Conservation (phyloP, 2,329 filamentous ascomycete genomes). For the Diatrype stigma region DNA sequence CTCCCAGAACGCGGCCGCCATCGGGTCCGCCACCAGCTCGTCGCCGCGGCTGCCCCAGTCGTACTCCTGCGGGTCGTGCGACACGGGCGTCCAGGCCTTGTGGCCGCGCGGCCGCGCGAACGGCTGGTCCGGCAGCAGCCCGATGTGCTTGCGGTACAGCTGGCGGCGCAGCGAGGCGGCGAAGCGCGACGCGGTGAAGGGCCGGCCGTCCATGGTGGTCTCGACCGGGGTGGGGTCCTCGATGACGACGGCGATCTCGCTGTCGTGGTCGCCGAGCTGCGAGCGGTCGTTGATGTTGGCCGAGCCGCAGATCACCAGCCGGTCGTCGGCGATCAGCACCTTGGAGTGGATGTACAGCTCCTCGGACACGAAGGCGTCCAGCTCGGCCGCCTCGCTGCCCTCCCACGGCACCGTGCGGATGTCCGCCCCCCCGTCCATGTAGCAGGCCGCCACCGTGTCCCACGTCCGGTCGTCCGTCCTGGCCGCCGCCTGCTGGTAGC, state of each 20-base stretch:
- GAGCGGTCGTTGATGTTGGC: slow-evolving; percentile 91
- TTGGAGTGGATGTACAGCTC: slow-evolving; percentile 80
- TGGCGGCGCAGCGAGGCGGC: slow-evolving; percentile 77
- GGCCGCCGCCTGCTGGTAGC: slow-evolving; percentile 68
- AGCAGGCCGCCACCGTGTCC: slow-evolving; percentile 75
- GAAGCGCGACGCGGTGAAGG: slow-evolving; percentile 69
- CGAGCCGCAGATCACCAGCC: slow-evolving; percentile 77
- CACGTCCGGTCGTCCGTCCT: slow-evolving; percentile 54
- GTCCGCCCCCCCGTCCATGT: slow-evolving; percentile 74
- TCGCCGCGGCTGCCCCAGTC: slow-evolving; percentile 67
- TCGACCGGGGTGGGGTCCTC: slow-evolving; percentile 70
- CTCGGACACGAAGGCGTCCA: slow-evolving; percentile 59
- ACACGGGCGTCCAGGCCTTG: slow-evolving; percentile 76
- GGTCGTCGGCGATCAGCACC: slow-evolving; percentile 84
- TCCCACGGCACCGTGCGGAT: slow-evolving; percentile 57
- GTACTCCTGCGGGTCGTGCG: slow-evolving; percentile 66
- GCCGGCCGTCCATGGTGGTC: slow-evolving; percentile 67
- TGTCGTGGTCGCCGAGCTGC: slow-evolving; percentile 80
- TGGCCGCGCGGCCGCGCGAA: slow-evolving; percentile 58
- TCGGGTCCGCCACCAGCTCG: slow-evolving; percentile 67
- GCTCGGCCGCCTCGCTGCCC: slow-evolving; percentile 51
- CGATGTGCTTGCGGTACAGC: slow-evolving; percentile 88
- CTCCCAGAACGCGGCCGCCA: slow-evolving; percentile 62
- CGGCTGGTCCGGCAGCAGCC: slow-evolving; percentile 70
- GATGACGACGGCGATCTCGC: slow-evolving; percentile 85